Evolutionary conservation across 805 yeast genomes (phyloP).

Genomic region (Metschnikowia cerradonensis): DNA sequence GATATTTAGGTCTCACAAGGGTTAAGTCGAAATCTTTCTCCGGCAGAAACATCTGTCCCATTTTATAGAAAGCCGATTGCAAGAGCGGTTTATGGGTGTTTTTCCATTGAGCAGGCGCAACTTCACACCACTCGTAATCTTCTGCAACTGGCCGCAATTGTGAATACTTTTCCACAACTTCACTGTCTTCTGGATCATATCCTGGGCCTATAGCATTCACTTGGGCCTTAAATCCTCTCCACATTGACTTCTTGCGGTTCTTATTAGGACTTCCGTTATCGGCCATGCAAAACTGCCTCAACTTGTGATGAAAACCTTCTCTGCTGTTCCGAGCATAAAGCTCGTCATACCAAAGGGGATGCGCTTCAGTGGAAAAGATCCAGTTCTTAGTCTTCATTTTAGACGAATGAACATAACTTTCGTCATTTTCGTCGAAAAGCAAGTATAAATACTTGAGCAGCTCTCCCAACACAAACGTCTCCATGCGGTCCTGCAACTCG

Average conservation of each 20-base stretch:
- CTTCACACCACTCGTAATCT: constrained; percentile 28
- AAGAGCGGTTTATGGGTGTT: constrained; percentile 14
- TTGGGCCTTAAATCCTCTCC: not conserved
- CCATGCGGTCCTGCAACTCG: constrained; percentile 75
- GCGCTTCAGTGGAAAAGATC: constrained; percentile 86
- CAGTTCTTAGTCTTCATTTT: constrained; percentile 46
- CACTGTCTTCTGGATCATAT: not conserved
- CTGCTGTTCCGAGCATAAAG: constrained; percentile 15
- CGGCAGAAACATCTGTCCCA: constrained; percentile 41
- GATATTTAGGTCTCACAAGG: constrained; percentile 41
- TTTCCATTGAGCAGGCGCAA: constrained; percentile 23
- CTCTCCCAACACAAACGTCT: constrained; percentile 84
- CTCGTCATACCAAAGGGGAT: constrained; percentile 72
- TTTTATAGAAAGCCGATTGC: constrained; percentile 36
- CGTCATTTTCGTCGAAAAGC: constrained; percentile 67
- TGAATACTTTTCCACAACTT: not conserved
- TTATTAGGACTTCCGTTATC: not conserved
- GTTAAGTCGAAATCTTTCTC: constrained; percentile 40
- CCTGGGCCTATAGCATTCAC: not conserved
- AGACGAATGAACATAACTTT: constrained; percentile 31
- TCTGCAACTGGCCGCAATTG: constrained; percentile 8
- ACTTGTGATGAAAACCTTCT: constrained; percentile 4
- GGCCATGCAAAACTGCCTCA: not conserved
- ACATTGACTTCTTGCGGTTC: constrained; percentile 5
- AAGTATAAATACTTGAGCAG: constrained; percentile 79